Conservation (phyloP, 352 stramenopile species). For the Stramenopiles sp. region DNA sequence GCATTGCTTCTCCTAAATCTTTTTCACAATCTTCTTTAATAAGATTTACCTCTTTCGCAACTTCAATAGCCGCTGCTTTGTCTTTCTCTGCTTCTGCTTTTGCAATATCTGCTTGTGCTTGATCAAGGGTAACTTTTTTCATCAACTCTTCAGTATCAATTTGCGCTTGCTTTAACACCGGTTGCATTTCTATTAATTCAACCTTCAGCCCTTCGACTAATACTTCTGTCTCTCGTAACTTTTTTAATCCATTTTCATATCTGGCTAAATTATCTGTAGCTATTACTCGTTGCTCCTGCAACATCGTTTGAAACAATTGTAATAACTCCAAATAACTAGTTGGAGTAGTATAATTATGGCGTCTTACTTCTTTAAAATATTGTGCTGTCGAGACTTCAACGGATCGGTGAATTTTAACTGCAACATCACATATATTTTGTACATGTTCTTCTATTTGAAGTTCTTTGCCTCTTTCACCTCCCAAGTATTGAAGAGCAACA, state of each 20-base stretch:
- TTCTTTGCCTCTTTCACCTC: conserved; percentile 40
- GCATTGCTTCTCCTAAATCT: conserved; percentile 72
- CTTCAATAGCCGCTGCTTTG: conserved; percentile 61
- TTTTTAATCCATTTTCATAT: conserved; percentile 60
- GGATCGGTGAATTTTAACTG: conserved; percentile 70
- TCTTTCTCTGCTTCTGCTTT: conserved; percentile 63
- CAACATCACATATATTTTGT: conserved; percentile 63
- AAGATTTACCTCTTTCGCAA: conserved; percentile 35
- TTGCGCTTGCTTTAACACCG: conserved; percentile 58
- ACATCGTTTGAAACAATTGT: conserved; percentile 67
- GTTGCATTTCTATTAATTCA: conserved; percentile 71
- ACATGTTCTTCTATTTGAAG: conserved; percentile 62
- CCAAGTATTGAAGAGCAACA: conserved; percentile 67
- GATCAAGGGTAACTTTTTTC: conserved; percentile 62
- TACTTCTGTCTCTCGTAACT: conserved; percentile 71
- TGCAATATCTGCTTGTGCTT: conserved; percentile 66
- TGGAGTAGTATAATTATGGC: conserved; percentile 77
- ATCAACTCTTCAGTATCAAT: conserved; percentile 64
- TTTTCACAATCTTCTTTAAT: conserved; percentile 48
- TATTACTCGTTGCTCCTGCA: conserved; percentile 51
- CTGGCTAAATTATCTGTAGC: conserved; percentile 52
- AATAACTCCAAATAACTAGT: conserved; percentile 86
- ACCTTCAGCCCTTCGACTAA: conserved; percentile 71
- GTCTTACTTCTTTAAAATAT: conserved; percentile 54
- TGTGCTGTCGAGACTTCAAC: conserved; percentile 43